Conservation (phyloP, 1,284 basidiomycete species). For the Cryptococcus sp. region DNA sequence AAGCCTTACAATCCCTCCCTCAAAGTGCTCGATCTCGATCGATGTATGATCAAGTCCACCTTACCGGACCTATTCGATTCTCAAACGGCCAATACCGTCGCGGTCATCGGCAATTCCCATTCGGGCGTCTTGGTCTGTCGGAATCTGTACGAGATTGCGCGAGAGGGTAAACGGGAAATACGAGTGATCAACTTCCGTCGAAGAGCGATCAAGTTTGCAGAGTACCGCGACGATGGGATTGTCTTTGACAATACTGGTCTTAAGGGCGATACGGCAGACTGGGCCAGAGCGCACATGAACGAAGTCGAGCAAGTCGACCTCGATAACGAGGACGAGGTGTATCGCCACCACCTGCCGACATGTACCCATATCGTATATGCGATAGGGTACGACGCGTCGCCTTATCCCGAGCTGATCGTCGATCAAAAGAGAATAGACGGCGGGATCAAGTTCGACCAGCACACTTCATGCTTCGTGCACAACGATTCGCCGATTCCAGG, state of each 20-base stretch:
- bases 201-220: slow-evolving; percentile 22
- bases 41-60: slow-evolving; percentile 18
- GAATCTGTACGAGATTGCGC: slow-evolving; percentile 25
- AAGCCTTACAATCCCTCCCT: slow-evolving; percentile 27
- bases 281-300: slow-evolving; percentile 24
- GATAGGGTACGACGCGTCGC: slow-evolving; percentile 22
- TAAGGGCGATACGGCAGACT: slow-evolving; percentile 29
- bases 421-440: slow-evolving; percentile 5
- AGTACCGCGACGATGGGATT: slow-evolving; percentile 31
- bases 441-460: slow-evolving; percentile 25
- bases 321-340: slow-evolving; percentile 18
- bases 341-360: slow-evolving; percentile 18
- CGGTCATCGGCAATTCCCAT: slow-evolving; percentile 32
- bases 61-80: slow-evolving; percentile 18
- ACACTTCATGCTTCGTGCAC: slow-evolving; percentile 22
- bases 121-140: slow-evolving; percentile 28
- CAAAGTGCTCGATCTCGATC: slow-evolving; percentile 28
- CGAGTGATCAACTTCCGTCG: slow-evolving; percentile 27
- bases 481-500: slow-evolving; percentile 6
- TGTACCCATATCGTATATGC: slow-evolving; percentile 35
- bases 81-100: slow-evolving; percentile 12
- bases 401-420: slow-evolving; percentile 6
- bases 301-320: slow-evolving; percentile 20
- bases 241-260: slow-evolving; percentile 32
- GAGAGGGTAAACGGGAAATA: slow-evolving; percentile 6